Evolutionary conservation across 2,329 filamentous ascomycete species (phyloP).

Genomic region (Colletotrichum navitas): DNA sequence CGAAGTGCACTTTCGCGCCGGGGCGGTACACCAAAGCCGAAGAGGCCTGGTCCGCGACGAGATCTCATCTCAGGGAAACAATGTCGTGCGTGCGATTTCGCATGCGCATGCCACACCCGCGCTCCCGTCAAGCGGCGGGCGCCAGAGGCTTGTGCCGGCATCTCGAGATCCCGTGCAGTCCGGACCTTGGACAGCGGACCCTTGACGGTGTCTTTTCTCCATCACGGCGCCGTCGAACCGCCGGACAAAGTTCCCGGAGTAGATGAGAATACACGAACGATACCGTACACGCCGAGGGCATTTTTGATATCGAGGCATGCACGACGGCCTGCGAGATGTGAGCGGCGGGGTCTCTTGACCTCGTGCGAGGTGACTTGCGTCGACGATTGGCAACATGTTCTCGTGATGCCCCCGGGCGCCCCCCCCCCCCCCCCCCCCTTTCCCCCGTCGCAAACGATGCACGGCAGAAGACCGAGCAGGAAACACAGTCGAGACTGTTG

Average conservation of each 20-base stretch:
- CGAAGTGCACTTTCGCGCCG: background rate
- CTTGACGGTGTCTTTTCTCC: slow-evolving; percentile 8
- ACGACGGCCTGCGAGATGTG: background rate
- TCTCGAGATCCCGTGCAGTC: background rate
- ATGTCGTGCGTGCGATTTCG: background rate
- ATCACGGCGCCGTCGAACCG: background rate
- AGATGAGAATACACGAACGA: background rate
- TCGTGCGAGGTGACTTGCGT: background rate
- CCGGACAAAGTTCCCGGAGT: background rate
- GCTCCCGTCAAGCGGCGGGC: slow-evolving; percentile 13
- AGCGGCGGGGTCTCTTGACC: background rate
- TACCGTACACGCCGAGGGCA: background rate
- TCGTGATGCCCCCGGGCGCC: background rate
- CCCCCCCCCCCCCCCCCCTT: too few species aligned
- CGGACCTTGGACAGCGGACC: background rate
- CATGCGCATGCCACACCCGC: slow-evolving; percentile 16
- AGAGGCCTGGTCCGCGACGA: background rate
- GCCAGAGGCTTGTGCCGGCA: slow-evolving; percentile 8
- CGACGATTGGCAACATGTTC: background rate
- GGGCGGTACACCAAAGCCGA: background rate
- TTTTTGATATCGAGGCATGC: background rate
- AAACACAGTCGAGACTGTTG: background rate
- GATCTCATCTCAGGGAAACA: background rate
- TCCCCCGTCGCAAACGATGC: background rate
- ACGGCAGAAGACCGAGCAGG: background rate